phyloP scores from a whole-genome alignment of 768 basidiomycete genomes.

The Amanita muscaria region DNA sequence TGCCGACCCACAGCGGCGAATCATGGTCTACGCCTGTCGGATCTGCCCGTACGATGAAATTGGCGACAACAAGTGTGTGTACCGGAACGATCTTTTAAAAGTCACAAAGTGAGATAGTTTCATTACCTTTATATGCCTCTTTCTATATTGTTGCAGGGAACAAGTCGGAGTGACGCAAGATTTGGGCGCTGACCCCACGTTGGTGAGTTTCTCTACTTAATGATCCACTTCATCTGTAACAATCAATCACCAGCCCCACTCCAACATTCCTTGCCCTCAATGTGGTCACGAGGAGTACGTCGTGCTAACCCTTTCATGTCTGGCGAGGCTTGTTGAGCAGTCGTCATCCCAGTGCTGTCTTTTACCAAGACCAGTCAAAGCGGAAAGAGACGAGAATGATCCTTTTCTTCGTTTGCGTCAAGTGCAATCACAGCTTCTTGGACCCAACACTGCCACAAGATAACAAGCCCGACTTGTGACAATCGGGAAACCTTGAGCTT shows the following conservation, averaged over 20 bases:
- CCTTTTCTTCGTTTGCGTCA: constrained; percentile 82
- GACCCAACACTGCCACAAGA: constrained; percentile 57
- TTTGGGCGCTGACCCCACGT: constrained; percentile 80
- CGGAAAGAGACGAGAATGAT: constrained; percentile 95
- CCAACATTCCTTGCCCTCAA: constrained; percentile 72
- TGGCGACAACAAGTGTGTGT: constrained; percentile 83
- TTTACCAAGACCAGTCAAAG: constrained; percentile 96
- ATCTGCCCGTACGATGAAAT: constrained; percentile 85
- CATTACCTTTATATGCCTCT: neutral
- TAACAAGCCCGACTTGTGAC: constrained; percentile 23
- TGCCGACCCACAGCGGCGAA: constrained; percentile 76
- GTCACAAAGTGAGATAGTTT: constrained; percentile 69
- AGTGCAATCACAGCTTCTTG: constrained; percentile 67
- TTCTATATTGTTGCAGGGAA: constrained; percentile 46
- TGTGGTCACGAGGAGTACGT: constrained; percentile 82
- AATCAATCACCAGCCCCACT: constrained; percentile 53
- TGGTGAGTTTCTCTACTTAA: constrained; percentile 37
- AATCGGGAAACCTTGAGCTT: neutral
- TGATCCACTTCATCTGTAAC: neutral
- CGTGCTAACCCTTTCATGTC: neutral
- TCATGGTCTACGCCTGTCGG: constrained; percentile 86
- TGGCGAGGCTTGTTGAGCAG: no score
- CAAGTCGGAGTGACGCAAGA: constrained; percentile 88
- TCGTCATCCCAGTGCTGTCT: constrained; percentile 83
- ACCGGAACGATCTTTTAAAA: constrained; percentile 86